A percentile compares a stretch with the other conserved stretches of the same genome.
phyloP scores from a whole-genome alignment of 1,284 basidiomycete species.

The Anthracocystis walkeri region DNA sequence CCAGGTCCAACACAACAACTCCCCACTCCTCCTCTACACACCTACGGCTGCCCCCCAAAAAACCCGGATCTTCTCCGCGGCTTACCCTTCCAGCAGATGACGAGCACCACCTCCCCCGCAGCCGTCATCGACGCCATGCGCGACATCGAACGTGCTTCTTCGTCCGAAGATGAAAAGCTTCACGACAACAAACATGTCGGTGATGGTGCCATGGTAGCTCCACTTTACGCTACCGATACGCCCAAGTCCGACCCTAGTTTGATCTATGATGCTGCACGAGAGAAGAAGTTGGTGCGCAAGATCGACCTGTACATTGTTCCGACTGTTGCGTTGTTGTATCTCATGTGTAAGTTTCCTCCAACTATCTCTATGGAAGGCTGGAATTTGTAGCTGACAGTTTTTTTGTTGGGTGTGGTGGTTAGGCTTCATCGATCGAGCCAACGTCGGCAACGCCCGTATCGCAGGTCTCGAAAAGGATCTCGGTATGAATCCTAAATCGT shows the following conservation, averaged over 20 bases:
- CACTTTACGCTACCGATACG: slow-evolving; percentile 23
- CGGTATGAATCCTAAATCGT: slow-evolving; percentile 49
- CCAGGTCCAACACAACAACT: background rate
- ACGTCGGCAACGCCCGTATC: slow-evolving; percentile 63
- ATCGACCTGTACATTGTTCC: slow-evolving; percentile 62
- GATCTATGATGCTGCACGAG: slow-evolving; percentile 72
- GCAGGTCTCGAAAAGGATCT: slow-evolving; percentile 59
- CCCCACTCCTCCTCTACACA: background rate
- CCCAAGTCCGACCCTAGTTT: slow-evolving; percentile 11
- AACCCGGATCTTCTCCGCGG: background rate
- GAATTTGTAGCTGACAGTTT: no score
- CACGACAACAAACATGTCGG: slow-evolving; percentile 12
- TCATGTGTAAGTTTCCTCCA: no score
- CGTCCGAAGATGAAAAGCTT: slow-evolving; percentile 34
- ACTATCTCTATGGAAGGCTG: no score
- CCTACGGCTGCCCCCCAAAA: background rate
- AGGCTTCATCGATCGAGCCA: slow-evolving; percentile 39
- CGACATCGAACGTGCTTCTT: slow-evolving; percentile 34
- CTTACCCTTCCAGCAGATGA: slow-evolving; percentile 5
- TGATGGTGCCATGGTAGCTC: slow-evolving; percentile 6
- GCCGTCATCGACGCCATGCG: slow-evolving; percentile 28
- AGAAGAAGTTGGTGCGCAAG: slow-evolving; percentile 50
- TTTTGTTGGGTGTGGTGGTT: no score
- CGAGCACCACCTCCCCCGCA: slow-evolving; percentile 27
- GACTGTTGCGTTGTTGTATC: slow-evolving; percentile 52